Evolutionary conservation across 208 protist genomes (phyloP).

Genomic region (Naegleria gruberi): DNA sequence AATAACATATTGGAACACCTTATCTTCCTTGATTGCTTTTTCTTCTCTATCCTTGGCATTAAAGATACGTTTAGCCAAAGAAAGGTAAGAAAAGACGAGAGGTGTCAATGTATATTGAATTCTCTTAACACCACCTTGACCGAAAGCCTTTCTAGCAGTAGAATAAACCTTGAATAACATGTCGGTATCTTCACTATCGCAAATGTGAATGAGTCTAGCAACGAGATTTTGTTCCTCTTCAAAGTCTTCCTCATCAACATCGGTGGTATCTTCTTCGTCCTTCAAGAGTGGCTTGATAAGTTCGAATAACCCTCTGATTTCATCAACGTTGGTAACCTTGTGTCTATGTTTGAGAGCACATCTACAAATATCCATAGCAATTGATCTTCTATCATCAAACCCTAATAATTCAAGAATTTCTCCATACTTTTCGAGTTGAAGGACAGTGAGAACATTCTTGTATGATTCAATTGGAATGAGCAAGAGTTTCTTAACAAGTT

Average conservation of each 20-base stretch:
- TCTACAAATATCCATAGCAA: slow-evolving; percentile 53
- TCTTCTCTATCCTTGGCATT: slow-evolving; percentile 1
- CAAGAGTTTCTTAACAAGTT: slow-evolving; percentile 49
- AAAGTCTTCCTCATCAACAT: slow-evolving; percentile 60
- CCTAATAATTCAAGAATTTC: slow-evolving; percentile 52
- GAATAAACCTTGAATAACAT: slow-evolving; percentile 75
- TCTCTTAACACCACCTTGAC: slow-evolving; percentile 66
- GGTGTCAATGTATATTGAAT: slow-evolving; percentile 68
- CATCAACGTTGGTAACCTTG: slow-evolving; percentile 50
- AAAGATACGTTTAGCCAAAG: slow-evolving; percentile 45
- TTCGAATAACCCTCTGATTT: slow-evolving; percentile 62
- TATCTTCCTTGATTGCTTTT: slow-evolving; percentile 15
- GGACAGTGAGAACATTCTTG: slow-evolving; percentile 47
- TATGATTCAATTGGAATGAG: slow-evolving; percentile 56
- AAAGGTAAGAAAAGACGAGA: slow-evolving; percentile 63
- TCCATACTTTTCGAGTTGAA: slow-evolving; percentile 59
- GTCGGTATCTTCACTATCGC: slow-evolving; percentile 60
- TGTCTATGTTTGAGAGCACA: slow-evolving; percentile 35
- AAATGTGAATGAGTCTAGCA: slow-evolving; percentile 74
- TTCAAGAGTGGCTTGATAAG: slow-evolving; percentile 65
- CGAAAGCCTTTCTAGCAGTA: slow-evolving; percentile 69
- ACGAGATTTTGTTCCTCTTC: slow-evolving; percentile 78
- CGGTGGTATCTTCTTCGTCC: slow-evolving; percentile 54
- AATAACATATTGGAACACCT: slow-evolving; percentile 28
- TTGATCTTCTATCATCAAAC: slow-evolving; percentile 50